Evolutionary conservation across 75 land plant genomes (phyloP).

Genomic region (Pinus taeda): DNA sequence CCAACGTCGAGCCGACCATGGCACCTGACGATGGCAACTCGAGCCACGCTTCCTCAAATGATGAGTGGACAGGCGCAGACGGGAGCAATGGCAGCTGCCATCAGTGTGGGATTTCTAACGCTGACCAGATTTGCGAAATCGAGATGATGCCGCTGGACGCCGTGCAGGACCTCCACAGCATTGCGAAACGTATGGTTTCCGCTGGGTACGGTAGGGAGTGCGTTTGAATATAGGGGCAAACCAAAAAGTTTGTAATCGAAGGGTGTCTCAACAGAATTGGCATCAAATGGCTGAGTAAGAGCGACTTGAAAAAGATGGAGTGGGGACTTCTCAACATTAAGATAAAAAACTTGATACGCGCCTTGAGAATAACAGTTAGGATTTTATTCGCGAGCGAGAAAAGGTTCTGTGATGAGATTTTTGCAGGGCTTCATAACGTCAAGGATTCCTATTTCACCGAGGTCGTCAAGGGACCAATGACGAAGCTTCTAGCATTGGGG

Average conservation of each 20-base stretch:
- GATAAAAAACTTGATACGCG: constrained; percentile 37
- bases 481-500: constrained; percentile 63
- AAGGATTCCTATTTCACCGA: constrained; percentile 45
- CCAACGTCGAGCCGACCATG: constrained; percentile 22
- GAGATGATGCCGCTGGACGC: constrained; percentile 8
- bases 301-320: constrained; percentile 31
- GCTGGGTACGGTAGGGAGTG: constrained; percentile 38
- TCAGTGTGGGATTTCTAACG: background rate
- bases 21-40: constrained; percentile 15
- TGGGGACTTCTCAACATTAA: constrained; percentile 35
- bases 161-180: constrained; percentile 17
- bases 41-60: background rate
- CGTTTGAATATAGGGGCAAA: constrained; percentile 16
- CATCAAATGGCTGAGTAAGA: constrained; percentile 18
- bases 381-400: constrained; percentile 45
- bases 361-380: constrained; percentile 26
- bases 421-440: constrained; percentile 20
- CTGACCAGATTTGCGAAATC: background rate
- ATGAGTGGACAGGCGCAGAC: background rate
- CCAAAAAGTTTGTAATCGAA: constrained; percentile 22
- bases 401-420: constrained; percentile 46
- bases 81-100: background rate
- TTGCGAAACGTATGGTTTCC: constrained; percentile 31
- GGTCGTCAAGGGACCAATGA: constrained; percentile 37
- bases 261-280: constrained; percentile 29